Conservation (phyloP, 495 filamentous ascomycete species). For the Polyplosphaeria fusca region DNA sequence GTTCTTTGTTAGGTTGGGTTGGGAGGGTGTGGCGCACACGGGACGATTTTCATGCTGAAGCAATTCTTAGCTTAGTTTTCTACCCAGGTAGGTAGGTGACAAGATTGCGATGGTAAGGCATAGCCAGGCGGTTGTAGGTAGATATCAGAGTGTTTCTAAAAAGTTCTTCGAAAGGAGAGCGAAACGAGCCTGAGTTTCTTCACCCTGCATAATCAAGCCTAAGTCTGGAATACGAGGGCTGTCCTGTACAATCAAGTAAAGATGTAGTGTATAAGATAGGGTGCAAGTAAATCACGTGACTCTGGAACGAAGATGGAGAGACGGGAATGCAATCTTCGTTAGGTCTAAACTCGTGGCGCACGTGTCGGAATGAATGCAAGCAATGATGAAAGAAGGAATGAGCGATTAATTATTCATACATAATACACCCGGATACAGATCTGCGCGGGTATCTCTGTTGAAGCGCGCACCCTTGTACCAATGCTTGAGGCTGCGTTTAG, state of each 20-base stretch:
- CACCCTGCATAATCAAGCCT: too few species aligned
- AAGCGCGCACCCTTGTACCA: neutral
- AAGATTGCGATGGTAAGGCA: too few species aligned
- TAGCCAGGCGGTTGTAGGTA: too few species aligned
- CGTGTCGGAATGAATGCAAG: neutral
- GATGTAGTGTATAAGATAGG: too few species aligned
- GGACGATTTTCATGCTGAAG: neutral
- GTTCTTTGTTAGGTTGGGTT: neutral
- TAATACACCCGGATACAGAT: neutral
- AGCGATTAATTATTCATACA: neutral
- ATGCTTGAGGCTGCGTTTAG: slow-evolving; percentile 36
- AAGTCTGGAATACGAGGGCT: too few species aligned
- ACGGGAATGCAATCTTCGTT: neutral
- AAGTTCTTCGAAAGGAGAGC: too few species aligned
- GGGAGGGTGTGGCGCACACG: neutral
- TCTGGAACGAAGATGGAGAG: too few species aligned
- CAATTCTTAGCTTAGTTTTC: neutral
- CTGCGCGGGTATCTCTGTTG: neutral
- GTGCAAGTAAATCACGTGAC: too few species aligned
- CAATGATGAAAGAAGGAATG: neutral
- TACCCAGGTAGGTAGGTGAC: too few species aligned
- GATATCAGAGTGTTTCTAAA: too few species aligned
- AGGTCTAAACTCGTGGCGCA: neutral
- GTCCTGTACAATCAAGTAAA: too few species aligned
- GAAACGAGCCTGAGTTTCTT: too few species aligned